Percentiles rank a stretch among this genome's conserved stretches.
Evolutionary conservation across 176 grass and related monocot genomes (phyloP).

Genomic region (Musa schizocarpa): DNA sequence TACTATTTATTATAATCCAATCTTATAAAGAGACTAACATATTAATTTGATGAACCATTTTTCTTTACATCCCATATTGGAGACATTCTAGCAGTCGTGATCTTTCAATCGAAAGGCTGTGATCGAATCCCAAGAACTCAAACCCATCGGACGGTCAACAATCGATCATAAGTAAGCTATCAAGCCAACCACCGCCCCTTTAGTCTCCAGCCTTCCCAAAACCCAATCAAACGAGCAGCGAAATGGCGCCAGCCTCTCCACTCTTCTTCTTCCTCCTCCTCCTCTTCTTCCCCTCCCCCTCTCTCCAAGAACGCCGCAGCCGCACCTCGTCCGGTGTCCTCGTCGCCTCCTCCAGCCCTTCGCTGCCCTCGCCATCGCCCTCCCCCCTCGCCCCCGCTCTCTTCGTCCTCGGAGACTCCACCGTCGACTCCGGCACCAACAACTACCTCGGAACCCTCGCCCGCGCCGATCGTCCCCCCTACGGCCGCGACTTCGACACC

Average conservation of each 20-base stretch:
- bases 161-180: too few relatives aligned
- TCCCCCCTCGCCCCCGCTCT: conserved; percentile 42
- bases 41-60: too few relatives aligned
- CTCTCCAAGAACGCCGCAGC: neutral
- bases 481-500: conserved; percentile 70
- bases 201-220: too few relatives aligned
- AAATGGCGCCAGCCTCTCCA: neutral
- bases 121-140: too few relatives aligned
- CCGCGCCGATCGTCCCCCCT: conserved; percentile 53
- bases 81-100: too few relatives aligned
- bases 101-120: too few relatives aligned
- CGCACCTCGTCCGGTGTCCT: neutral
- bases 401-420: conserved; percentile 77
- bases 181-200: too few relatives aligned
- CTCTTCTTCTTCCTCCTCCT: neutral
- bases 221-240: neutral
- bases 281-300: neutral
- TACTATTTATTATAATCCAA: too few relatives aligned
- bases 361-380: neutral
- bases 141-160: too few relatives aligned
- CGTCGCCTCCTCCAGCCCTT: neutral
- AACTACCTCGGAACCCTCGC: conserved; percentile 68
- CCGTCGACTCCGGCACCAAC: conserved; percentile 78
- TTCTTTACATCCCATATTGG: too few relatives aligned
- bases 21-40: too few relatives aligned